Evolutionary conservation across 1,284 basidiomycete species (phyloP), one percentile per base, ranked within the genome.

Genomic region (Fistulinella cinereoalba): DNA sequence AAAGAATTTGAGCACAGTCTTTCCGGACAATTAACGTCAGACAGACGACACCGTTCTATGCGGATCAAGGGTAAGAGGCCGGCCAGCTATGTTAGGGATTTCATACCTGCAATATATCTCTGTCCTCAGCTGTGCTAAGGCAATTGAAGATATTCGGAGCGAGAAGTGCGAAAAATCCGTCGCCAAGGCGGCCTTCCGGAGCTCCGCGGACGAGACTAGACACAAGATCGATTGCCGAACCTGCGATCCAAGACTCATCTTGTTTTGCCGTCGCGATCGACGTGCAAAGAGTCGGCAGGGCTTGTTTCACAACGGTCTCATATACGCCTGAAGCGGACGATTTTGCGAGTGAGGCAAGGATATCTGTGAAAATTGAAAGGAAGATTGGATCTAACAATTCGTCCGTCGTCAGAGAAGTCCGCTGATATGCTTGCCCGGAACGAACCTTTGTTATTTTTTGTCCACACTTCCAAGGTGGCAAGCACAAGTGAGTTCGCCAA

Each of bases 11-110:
- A 23, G 77, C 70, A 52, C 83, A 82, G 59, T 95, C 92, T 71
- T 95, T 97, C 37, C 93, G 83, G 37, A 97, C 80, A 36, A 97
- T 74, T 32, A 85, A 72, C 0, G 93, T 97, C 12, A 98, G 72
- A 55, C 89, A 86, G 9, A 82, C 68, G 45, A 95, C 82, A 11
- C 92, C 90, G 57, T 88, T 88, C 88, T 96, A 31, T 2, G 60
- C 1, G 36, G 25, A 41, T 32, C 28, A 37, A 53, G 31, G 23
- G 45, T 49, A 16, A 52, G 39, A 41, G 16, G 5, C 27, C 33
- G 16, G 18, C 23, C 22, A 18, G 18, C 3, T 43, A 27, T 23
- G 13, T 38, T 11, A 16, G 44, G 21, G 34, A 23, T 18, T 28
- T 60, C 72, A 43, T 55, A 91, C 85, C 76, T 96, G 88, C 24